These are phyloP conservation scores for Nannochloris sp. DNA, from an alignment of 139 green algal genomes.

Conservation along the genomic window DNA sequence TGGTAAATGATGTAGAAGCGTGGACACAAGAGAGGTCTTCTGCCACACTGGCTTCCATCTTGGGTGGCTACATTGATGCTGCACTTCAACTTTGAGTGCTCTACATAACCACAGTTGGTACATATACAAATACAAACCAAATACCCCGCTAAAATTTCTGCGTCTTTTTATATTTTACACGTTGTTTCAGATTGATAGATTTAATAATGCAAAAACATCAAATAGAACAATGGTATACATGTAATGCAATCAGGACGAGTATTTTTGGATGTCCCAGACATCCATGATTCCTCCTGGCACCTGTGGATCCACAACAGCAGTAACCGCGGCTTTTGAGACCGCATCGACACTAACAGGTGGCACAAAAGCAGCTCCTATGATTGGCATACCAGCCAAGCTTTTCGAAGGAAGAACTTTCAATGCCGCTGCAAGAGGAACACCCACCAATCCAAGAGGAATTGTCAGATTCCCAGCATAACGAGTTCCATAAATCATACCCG, in stretches of 20 bases:
- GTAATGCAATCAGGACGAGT: background rate
- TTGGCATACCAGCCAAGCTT: conserved; percentile 46
- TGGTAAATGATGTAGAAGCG: background rate
- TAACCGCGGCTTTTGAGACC: conserved; percentile 66
- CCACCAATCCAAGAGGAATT: conserved; percentile 53
- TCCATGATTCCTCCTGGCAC: conserved; percentile 64
- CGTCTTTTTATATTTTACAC: too few species aligned
- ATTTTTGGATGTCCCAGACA: conserved; percentile 52
- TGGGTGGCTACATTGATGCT: conserved; percentile 11
- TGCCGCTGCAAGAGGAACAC: conserved; percentile 13
- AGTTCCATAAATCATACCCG: conserved; percentile 73
- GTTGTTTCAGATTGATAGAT: too few species aligned
- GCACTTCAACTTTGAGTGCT: background rate
- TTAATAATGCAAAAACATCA: too few species aligned
- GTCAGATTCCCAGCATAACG: conserved; percentile 31
- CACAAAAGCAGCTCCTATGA: conserved; percentile 55
- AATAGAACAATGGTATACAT: background rate
- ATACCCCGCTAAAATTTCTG: too few species aligned
- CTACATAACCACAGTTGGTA: too few species aligned
- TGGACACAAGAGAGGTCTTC: background rate
- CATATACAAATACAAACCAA: too few species aligned
- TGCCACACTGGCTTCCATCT: background rate
- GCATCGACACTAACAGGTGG: conserved; percentile 58
- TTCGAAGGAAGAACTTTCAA: conserved; percentile 42
- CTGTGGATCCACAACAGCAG: conserved; percentile 56